Percentiles rank a stretch among this genome's conserved stretches.
Evolutionary conservation across 2,329 filamentous ascomycete genomes (phyloP).

Genomic region (Emmonsiellopsis sp.): DNA sequence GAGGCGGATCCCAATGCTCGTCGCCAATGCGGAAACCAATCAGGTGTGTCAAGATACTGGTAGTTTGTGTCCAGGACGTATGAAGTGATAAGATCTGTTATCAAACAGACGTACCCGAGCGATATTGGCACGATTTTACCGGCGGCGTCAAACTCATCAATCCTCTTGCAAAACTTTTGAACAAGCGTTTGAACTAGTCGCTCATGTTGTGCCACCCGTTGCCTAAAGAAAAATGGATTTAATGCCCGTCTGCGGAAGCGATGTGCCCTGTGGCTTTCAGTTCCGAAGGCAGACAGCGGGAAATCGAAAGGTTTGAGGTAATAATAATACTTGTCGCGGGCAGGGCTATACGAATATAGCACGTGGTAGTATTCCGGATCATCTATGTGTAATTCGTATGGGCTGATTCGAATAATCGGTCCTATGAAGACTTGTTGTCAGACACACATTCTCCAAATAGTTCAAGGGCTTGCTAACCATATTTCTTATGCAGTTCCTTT

Average conservation of each 20-base stretch:
- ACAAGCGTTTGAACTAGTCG: constrained; percentile 14
- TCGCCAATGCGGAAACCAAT: constrained; percentile 23
- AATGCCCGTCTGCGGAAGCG: constrained; percentile 19
- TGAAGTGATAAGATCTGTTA: constrained; percentile 39
- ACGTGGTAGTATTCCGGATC: constrained; percentile 15
- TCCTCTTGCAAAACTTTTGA: constrained; percentile 11
- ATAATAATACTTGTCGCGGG: constrained; percentile 15
- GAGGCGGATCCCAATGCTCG: constrained; percentile 11
- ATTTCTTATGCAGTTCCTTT: constrained; percentile 22
- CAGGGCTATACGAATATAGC: constrained; percentile 15
- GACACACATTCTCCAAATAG: neutral
- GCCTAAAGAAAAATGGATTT: constrained; percentile 20
- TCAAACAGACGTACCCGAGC: constrained; percentile 16
- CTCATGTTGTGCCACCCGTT: constrained; percentile 13
- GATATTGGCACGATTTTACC: constrained; percentile 8
- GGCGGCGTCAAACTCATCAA: constrained; percentile 5
- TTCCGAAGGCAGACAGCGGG: constrained; percentile 22
- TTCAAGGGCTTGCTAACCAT: constrained; percentile 14
- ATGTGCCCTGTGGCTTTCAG: constrained; percentile 17
- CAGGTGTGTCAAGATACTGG: constrained; percentile 23
- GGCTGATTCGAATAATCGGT: constrained; percentile 19
- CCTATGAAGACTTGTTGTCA: constrained; percentile 5
- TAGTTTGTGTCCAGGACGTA: constrained; percentile 28
- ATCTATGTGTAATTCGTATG: constrained; percentile 17
- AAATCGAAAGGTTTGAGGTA: constrained; percentile 18